A percentile compares a stretch with the other conserved stretches of the same genome.
These are phyloP conservation scores for Claviceps spartinae DNA, from an alignment of 2,329 filamentous ascomycete genomes.

Conservation along the genomic window DNA sequence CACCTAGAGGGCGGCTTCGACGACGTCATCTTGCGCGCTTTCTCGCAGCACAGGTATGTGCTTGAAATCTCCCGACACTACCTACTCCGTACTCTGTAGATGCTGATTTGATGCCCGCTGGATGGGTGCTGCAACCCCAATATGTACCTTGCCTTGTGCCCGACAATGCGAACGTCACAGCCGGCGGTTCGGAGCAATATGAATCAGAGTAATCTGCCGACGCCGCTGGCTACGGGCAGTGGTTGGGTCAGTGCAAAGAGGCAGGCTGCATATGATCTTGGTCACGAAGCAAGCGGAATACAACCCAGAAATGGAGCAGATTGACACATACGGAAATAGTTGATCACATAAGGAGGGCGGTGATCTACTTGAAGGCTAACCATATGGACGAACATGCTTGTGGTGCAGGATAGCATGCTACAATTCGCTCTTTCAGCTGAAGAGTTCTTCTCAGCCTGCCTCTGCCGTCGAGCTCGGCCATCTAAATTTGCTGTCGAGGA, in stretches of 20 bases:
- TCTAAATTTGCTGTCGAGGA: too few relatives aligned
- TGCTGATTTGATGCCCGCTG: too few relatives aligned
- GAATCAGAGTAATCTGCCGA: conserved; percentile 34
- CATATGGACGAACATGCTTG: neutral
- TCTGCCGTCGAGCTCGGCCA: too few relatives aligned
- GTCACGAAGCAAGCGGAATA: conserved; percentile 33
- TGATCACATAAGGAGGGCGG: conserved; percentile 5
- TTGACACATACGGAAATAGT: conserved; percentile 13
- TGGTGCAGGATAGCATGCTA: too few relatives aligned
- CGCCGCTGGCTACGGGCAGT: conserved; percentile 36
- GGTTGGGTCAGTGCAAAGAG: conserved; percentile 29
- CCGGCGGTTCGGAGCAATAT: conserved; percentile 23
- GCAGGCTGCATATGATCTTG: conserved; percentile 38
- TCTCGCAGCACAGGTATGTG: conserved; percentile 25
- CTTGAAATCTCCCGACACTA: conserved; percentile 37
- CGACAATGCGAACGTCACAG: conserved; percentile 36
- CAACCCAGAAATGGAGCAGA: conserved; percentile 24
- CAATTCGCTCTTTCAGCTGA: too few relatives aligned
- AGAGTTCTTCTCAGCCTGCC: too few relatives aligned
- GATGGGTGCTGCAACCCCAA: too few relatives aligned
- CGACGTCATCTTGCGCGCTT: conserved; percentile 35
- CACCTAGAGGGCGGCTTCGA: conserved; percentile 41
- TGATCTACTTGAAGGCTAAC: neutral
- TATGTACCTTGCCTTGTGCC: conserved; percentile 33
- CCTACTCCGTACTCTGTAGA: conserved; percentile 24